Evolutionary conservation across 139 green algal genomes (phyloP), one percentile per base, ranked within the genome.

Genomic region (Coelastrella sp.): DNA sequence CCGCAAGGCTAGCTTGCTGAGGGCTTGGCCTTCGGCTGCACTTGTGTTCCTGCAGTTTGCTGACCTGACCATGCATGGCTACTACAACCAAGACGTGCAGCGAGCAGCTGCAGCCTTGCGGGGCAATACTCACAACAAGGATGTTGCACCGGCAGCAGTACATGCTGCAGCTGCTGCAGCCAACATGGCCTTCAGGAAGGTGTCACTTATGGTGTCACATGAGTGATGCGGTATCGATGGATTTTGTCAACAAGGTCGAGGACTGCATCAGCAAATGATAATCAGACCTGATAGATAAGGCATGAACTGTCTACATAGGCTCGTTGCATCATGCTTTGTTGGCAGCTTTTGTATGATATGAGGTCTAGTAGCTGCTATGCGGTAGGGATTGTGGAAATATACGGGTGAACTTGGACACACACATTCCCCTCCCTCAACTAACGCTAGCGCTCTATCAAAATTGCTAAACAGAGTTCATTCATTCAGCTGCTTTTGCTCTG

Each of bases 31-130:
- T 81, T 5, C 7, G 4, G 22, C 88, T 3, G 95, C 93, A 0
- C 88, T 95, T 56, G 95, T 60, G 7, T 98, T 97, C 93, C 95
- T 95, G 0, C 86, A 95, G 56, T 97, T 97, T 89, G 91, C 95
- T 7, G 90, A 95, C 65, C 90, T 81, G 4, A 96, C 88, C 0
- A 92, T 97, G 57, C 8, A 87, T 5, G 22, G 81, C 6, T 97
- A 96, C 87, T 97, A 96, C 80, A 32, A 71, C 32, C 80, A 68
- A 23, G 54, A 83, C 57, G 66, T 32, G n/a, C 83, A 73, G 68
- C 7, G 47, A 73, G 80, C 88, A 17, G 83, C 68, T 57, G 54
- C 66, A 4, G 19, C 83, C 83, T 57, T 66, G 7, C 47, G 2
- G 8, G 68, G 68, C 16, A 58, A 14, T 22, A 13, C 81, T 5